Base-by-base conservation (phyloP, 768 basidiomycete genomes). In the Lactifluus volemus region DNA sequence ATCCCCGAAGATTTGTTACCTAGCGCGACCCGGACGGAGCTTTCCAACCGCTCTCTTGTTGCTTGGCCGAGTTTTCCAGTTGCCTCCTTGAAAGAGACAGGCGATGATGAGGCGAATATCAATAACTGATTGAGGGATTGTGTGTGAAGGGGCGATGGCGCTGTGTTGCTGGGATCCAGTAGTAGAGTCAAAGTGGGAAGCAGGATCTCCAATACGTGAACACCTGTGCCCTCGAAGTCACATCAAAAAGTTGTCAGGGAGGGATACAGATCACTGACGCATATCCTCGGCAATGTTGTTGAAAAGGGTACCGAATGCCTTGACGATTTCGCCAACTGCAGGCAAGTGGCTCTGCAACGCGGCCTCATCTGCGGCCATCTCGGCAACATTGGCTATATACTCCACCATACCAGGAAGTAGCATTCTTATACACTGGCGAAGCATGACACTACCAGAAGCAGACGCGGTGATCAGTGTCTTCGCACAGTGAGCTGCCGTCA, bases 401-500 rank as follows among this genome's bases (percentile, higher is more conserved):
- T 84, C 85, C n/a, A 98, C 83, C 60, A 96, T 73, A 1, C 84
- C 86, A 0, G 94, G 92, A 5, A 98, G 71, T 15, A 98, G 76
- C 47, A 88, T 77, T 51, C 82, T 79, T 7, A 82, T 78, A 65
- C 88, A 91, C 60, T 87, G 84, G 15, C 84, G 82, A 21, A 98
- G 80, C 11, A 86, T 73, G 1, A 81, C 73, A 55, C 82, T 85
- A 4, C 84, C 86, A 3, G 84, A 75, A 2, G 80, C 75, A 0
- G 92, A 87, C 2, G 94, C 85, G 5, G 82, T 71, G 39, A 92
- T 79, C 45, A 98, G 74, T 0, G 94, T 95, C 69, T 89, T 90
- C 1, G 89, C 84, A 68, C 96, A 98, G 67, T 98, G 92, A 2
- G 88, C 83, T 1, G 94, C 93, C 2, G 89, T 90, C n/a, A 92